Conservation (phyloP, 2,329 filamentous ascomycete genomes). For the Aspergillus tanneri region DNA sequence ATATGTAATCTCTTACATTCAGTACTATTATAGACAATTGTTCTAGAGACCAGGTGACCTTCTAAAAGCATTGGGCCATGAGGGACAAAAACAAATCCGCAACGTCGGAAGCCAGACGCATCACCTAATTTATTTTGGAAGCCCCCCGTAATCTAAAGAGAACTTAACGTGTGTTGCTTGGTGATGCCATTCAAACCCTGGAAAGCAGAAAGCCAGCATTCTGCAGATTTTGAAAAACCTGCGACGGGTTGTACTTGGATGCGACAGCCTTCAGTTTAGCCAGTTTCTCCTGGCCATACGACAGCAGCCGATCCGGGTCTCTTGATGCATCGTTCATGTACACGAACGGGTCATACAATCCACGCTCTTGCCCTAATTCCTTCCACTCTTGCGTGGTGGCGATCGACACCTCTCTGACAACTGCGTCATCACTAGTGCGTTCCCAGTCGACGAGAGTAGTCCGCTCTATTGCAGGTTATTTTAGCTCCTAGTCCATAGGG, state of each 20-base stretch:
- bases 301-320: slow-evolving; percentile 15
- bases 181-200: background rate
- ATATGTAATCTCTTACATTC: no score
- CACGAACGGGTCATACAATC: slow-evolving; percentile 12
- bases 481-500: background rate
- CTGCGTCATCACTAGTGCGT: slow-evolving; percentile 7
- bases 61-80: no score
- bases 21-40: no score
- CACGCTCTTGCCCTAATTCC: slow-evolving; percentile 6
- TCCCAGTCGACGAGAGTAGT: slow-evolving; percentile 16
- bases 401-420: slow-evolving; percentile 6
- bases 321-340: slow-evolving; percentile 18
- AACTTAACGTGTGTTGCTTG: no score
- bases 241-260: slow-evolving; percentile 9
- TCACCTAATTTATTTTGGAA: no score
- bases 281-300: slow-evolving; percentile 13
- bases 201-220: slow-evolving; percentile 10
- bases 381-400: slow-evolving; percentile 12
- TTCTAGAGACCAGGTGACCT: no score
- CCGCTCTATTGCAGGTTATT: slow-evolving; percentile 10
- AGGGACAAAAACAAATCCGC: no score
- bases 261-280: slow-evolving; percentile 6
- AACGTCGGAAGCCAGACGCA: no score
- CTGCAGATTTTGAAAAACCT: slow-evolving; percentile 14
- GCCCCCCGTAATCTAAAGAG: no score